Base-by-base conservation (phyloP, 352 stramenopile genomes). In the Globisporangium abappressorium region DNA sequence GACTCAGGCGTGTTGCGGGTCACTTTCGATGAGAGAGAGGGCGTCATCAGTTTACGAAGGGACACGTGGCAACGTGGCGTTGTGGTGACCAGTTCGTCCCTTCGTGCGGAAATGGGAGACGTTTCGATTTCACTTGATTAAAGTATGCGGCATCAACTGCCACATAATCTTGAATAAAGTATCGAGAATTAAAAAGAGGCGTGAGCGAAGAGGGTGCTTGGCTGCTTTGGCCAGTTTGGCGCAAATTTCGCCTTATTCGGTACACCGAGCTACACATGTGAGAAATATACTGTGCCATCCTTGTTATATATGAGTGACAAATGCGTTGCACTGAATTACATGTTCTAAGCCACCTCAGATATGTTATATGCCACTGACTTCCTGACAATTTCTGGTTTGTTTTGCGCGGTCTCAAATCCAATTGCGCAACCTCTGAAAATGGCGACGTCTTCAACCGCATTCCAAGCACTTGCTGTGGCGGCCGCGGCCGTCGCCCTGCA, bases 401-500 rank as follows among this genome's bases (percentile, higher is more conserved):
- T 33, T 33, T 33, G 30, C 30, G 30, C 5, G 30, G 30, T 33
- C 30, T 33, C 20, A 54, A 54, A 41, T 41, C 34, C 34, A 41
- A 41, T 41, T 41, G 34, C 34, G 18, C 47, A 54, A 54, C n/a
- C 5, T 33, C 11, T 34, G 22, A 43, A 11, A 3, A 69, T 22
- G 26, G 33, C 38, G 38, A 43, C 64, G 7, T 26, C 64, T 15
- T 28, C 30, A 28, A 43, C 11, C 2, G 58, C 47, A 6, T 49
- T 66, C 33, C 75, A 72, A 34, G 75, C 66, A 54, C 41, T 85
- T 20, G 75, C 62, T 34, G 69, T 75, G 28, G 41, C 78, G 33
- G 69, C 64, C 11, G 77, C 64, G 2, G 70, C 73, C 6, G 55
- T 87, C 18, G 68, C 65, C 24, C 63, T 91, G 65, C 82, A 89